phyloP scores from a whole-genome alignment of 176 grass and related monocot genomes.

The Rhipidocladum racemiflorum region DNA sequence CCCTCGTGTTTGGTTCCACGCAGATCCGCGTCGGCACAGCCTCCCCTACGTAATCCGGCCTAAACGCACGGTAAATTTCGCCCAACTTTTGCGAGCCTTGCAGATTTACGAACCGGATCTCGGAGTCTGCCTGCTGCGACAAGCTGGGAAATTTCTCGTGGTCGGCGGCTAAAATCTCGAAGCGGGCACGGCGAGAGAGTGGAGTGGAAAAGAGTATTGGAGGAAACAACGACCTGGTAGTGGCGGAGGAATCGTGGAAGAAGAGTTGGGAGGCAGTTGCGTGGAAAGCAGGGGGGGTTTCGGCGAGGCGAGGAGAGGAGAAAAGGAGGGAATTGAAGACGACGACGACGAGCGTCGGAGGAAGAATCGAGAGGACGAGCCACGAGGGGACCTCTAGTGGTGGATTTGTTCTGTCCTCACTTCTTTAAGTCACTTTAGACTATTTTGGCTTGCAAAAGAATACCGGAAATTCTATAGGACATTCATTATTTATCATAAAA shows the following conservation, averaged over 20 bases:
- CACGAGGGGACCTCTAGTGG: background rate
- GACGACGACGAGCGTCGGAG: no score
- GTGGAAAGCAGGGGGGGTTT: slow-evolving; percentile 24
- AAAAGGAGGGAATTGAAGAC: slow-evolving; percentile 27
- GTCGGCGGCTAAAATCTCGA: slow-evolving; percentile 16
- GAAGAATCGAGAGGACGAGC: background rate
- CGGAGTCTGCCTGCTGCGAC: background rate
- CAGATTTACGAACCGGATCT: slow-evolving; percentile 12
- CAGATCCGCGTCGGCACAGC: slow-evolving; percentile 43
- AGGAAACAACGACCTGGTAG: slow-evolving; percentile 22
- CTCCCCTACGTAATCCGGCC: background rate
- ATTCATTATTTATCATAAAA: no score
- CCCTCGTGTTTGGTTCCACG: background rate
- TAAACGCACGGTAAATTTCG: slow-evolving; percentile 6
- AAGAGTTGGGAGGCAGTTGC: slow-evolving; percentile 20
- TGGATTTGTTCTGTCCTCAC: slow-evolving; percentile 24
- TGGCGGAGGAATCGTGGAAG: slow-evolving; percentile 22
- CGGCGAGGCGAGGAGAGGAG: background rate
- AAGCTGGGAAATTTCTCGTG: background rate
- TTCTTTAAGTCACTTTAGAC: background rate
- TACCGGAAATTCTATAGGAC: no score
- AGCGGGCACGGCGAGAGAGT: slow-evolving; percentile 8
- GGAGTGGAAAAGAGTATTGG: background rate
- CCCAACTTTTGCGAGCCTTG: background rate
- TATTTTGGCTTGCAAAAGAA: background rate